Base-by-base conservation (phyloP, 2,329 filamentous ascomycete genomes). In the Scedosporium apiospermum region DNA sequence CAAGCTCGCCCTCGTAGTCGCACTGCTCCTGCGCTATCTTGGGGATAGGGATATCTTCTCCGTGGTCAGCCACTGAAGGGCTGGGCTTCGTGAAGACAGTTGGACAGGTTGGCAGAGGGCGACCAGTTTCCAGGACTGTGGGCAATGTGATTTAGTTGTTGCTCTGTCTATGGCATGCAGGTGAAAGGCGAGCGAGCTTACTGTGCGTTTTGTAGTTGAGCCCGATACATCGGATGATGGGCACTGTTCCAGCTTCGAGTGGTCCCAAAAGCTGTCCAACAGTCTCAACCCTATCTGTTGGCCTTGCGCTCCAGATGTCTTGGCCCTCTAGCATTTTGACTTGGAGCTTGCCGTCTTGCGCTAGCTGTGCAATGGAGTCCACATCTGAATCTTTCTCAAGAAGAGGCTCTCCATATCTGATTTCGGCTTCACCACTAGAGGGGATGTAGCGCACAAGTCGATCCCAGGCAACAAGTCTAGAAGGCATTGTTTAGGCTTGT, bases 1-100 rank as follows among this genome's bases (percentile, higher is more conserved):
- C 77, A 62, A 83, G 74, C 65, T 83, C 81, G 0, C 77, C 79
- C 65, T 83, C 80, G 65, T 79, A 82, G 65, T 83, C 81, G 44
- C 51, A 55, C 51, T 76, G 69, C 64, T 77, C 71, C 64, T 76
- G 74, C 0, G 75, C 74, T 9, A 75, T 68, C 44, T 72, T 72
- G 9, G 75, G 76, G 55, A 79, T 73, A 0, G 69, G 65, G 0
- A 68, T 61, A 10, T 64, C 58, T 2, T 64, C 65, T 0, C 60
- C 62, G 14, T 63, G 63, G 3, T 64, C 68, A 0, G 63, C 58
- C 2, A 70, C 58, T 2, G 66, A 58, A n/a, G 64, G 58, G 27
- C 60, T 42, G 58, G 67, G 66, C 10, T 69, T 69, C 10, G 63
- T 67, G 49, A 68, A 69, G 30, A 68, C 55, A 27, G 64, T 64